phyloP scores from a whole-genome alignment of 2,329 filamentous ascomycete species.

The Plectosphaerella sp. region DNA sequence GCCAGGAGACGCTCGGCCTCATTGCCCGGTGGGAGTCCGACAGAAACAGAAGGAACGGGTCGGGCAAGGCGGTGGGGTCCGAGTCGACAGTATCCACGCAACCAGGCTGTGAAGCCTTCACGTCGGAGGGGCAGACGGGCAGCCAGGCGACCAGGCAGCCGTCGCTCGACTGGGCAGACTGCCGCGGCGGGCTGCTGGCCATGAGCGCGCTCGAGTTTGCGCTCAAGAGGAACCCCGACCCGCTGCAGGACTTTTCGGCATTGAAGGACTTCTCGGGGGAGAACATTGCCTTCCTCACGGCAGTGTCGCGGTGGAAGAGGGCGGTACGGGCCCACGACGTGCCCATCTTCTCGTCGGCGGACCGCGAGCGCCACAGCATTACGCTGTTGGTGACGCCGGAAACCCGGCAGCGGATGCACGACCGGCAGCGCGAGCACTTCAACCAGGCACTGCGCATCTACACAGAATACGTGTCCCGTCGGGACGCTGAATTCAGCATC shows the following conservation, averaged over 20 bases:
- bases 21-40: slow-evolving; percentile 44
- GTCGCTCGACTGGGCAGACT: slow-evolving; percentile 14
- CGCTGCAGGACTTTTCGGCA: slow-evolving; percentile 48
- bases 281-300: slow-evolving; percentile 51
- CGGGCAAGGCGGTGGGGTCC: slow-evolving; percentile 5
- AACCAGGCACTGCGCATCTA: slow-evolving; percentile 45
- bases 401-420: slow-evolving; percentile 13
- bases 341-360: background rate
- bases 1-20: slow-evolving; percentile 42
- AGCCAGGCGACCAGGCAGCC: slow-evolving; percentile 24
- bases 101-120: background rate
- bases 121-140: slow-evolving; percentile 28
- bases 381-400: background rate
- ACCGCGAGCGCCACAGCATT: background rate
- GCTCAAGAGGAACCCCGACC: slow-evolving; percentile 37
- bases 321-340: background rate
- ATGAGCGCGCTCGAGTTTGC: slow-evolving; percentile 48
- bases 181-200: slow-evolving; percentile 40
- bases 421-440: slow-evolving; percentile 42
- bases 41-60: slow-evolving; percentile 16
- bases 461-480: slow-evolving; percentile 38
- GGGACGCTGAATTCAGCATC: slow-evolving; percentile 44
- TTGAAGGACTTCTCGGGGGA: slow-evolving; percentile 53
- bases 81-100: too few species aligned
- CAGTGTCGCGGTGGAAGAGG: slow-evolving; percentile 39